Base-by-base conservation (phyloP, 164 flowering plant genomes). In the Annona cherimola region DNA sequence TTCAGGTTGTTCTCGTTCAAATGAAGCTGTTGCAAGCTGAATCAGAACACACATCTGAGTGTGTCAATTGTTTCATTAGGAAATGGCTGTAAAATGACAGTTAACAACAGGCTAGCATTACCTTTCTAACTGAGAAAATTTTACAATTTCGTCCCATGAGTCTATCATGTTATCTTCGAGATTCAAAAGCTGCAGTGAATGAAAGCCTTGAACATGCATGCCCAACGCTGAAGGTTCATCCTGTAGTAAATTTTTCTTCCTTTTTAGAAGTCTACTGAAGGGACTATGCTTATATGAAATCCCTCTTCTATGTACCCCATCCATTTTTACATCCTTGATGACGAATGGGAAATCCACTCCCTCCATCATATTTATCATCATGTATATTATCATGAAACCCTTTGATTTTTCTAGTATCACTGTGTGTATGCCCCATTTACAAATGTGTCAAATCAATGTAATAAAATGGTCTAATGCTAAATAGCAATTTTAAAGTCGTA, bases 21-120 rank as follows among this genome's bases (percentile, higher is more conserved):
- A 81, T 89, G 83, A 77, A 95, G 94, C 84, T 91, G 89, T 88
- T 90, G 93, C 90, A 95, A 84, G 66, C 99, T 92, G 86, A 72
- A 76, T 41, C 45, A 46, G 75, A 26, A 80, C 78, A 63, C 40
- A 71, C 8, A 19, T 44, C 59, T 54, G 50, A 71, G 66, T 43
- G 19, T 54, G 46, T 35, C 42, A 26, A 71, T 43, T n/a, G 42
- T 57, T 66, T 19, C 2, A 68, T 35, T 54, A 1, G 59, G 12
- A 20, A 59, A 39, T 45, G 12, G 14, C 4, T 46, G 2, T 39
- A 43, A 67, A 57, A 64, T 16, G 42, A 42, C 11, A 70, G 63
- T 73, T 71, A 42, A 40, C 41, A 67, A 19, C 66, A 46, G 14
- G 57, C 41, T 45, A 11, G 46, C 8, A 39, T 65, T 81, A 86